A percentile compares a stretch with the other conserved stretches of the same genome.
Evolutionary conservation across 148 eudicot species (phyloP).

Genomic region (Talinum fruticosum): DNA sequence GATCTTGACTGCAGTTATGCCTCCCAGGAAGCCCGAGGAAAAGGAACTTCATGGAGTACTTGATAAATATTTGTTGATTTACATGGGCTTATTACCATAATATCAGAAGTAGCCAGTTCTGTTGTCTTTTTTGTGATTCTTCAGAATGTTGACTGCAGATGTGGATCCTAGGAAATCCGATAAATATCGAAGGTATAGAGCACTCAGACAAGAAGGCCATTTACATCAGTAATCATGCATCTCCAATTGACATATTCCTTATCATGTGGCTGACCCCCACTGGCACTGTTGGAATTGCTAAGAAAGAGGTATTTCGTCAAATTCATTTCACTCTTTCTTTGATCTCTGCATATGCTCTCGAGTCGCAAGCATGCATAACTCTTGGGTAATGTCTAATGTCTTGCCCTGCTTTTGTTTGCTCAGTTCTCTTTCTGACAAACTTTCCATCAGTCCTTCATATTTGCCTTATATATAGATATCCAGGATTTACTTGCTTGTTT

Average conservation of each 20-base stretch:
- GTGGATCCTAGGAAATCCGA: slow-evolving; percentile 42
- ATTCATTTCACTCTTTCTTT: background rate
- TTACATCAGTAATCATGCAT: slow-evolving; percentile 42
- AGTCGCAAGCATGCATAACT: background rate
- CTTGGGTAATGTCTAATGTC: background rate
- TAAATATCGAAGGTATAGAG: slow-evolving; percentile 36
- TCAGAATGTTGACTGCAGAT: slow-evolving; percentile 34
- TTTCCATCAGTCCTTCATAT: too few relatives aligned
- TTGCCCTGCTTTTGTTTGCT: too few relatives aligned
- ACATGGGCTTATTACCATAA: background rate
- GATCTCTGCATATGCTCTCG: background rate
- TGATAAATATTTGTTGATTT: background rate
- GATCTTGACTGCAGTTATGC: slow-evolving; percentile 35
- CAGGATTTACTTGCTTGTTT: background rate
- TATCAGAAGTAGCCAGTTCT: background rate
- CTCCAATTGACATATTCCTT: slow-evolving; percentile 38
- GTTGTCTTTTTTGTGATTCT: slow-evolving; percentile 1
- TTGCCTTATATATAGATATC: background rate
- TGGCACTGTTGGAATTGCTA: slow-evolving; percentile 42
- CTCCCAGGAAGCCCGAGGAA: slow-evolving; percentile 37
- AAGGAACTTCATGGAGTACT: slow-evolving; percentile 27
- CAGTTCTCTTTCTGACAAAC: too few relatives aligned
- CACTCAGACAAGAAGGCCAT: slow-evolving; percentile 31
- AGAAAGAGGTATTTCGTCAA: slow-evolving; percentile 35
- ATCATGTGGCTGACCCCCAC: slow-evolving; percentile 44